Percentiles rank a stretch among this genome's conserved stretches.
Conservation (phyloP, 371 early-diverging fungal genomes). For the Mortierella sp. region DNA sequence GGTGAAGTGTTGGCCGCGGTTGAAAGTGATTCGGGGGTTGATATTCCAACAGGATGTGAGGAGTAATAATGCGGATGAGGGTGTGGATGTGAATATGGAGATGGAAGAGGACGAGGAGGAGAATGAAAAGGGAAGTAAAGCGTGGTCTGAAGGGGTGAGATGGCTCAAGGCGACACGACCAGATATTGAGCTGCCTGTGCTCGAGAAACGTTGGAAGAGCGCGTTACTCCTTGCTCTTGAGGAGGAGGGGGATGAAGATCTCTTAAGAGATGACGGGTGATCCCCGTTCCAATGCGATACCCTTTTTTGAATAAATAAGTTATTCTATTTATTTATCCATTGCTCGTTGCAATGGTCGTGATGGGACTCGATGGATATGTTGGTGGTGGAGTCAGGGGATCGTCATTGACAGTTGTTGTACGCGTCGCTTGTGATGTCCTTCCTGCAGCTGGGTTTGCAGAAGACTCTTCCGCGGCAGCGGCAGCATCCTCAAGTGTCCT, state of each 20-base stretch:
- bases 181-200: slow-evolving; percentile 13
- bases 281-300: not conserved
- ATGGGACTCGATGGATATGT: not conserved
- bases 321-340: not conserved
- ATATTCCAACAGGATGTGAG: not conserved
- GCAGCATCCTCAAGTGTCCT: slow-evolving; percentile 32
- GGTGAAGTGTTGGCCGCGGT: slow-evolving; percentile 16
- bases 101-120: not conserved
- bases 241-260: not conserved
- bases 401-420: too few relatives aligned
- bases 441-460: not conserved
- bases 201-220: not conserved
- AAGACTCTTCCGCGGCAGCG: not conserved
- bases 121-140: not conserved
- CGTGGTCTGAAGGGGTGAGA: not conserved
- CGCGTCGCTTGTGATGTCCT: too few relatives aligned
- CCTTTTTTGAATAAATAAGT: not conserved
- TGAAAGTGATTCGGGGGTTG: slow-evolving; percentile 13
- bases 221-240: not conserved
- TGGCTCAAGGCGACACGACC: slow-evolving; percentile 16
- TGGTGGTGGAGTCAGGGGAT: not conserved
- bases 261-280: not conserved
- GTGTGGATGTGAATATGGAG: not conserved
- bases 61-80: not conserved
- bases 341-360: not conserved